A percentile compares a stretch with the other conserved stretches of the same genome.
phyloP scores from a whole-genome alignment of 805 yeast genomes.

The Spathaspora passalidarum region DNA sequence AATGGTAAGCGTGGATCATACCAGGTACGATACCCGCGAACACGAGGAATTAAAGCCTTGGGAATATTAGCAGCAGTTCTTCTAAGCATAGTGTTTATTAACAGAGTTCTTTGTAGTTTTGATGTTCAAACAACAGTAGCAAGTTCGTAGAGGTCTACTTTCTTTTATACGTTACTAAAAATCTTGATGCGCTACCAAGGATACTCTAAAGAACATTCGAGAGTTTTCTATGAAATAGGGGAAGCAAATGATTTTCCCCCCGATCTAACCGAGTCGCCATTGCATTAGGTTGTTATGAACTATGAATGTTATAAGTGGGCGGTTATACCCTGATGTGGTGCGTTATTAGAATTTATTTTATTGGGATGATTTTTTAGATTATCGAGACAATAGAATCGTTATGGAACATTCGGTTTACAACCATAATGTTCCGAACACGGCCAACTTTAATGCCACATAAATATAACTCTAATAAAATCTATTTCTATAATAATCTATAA shows the following conservation, averaged over 20 bases:
- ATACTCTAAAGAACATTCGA: not conserved
- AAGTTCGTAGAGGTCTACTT: not conserved
- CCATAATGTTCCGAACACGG: too few relatives aligned
- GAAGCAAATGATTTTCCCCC: not conserved
- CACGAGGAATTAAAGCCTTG: not conserved
- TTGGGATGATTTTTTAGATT: too few relatives aligned
- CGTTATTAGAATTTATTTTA: too few relatives aligned
- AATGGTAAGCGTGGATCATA: not conserved
- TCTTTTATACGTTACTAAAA: not conserved
- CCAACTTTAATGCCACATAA: too few relatives aligned
- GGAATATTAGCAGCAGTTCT: not conserved
- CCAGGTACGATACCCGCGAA: not conserved
- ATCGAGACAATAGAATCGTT: too few relatives aligned
- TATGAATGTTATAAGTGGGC: too few relatives aligned
- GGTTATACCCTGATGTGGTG: too few relatives aligned
- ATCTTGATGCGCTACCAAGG: not conserved
- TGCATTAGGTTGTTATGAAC: too few relatives aligned
- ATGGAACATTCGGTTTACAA: too few relatives aligned
- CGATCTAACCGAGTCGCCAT: not conserved
- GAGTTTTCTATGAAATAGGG: not conserved
- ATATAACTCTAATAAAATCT: not conserved
- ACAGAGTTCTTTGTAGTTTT: too few relatives aligned
- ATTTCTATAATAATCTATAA: slow-evolving; percentile 1
- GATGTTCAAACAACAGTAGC: not conserved
- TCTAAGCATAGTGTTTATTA: not conserved